Base-by-base conservation (phyloP, 2,329 filamentous ascomycete genomes). In the Fusarium pseudocircinatum region DNA sequence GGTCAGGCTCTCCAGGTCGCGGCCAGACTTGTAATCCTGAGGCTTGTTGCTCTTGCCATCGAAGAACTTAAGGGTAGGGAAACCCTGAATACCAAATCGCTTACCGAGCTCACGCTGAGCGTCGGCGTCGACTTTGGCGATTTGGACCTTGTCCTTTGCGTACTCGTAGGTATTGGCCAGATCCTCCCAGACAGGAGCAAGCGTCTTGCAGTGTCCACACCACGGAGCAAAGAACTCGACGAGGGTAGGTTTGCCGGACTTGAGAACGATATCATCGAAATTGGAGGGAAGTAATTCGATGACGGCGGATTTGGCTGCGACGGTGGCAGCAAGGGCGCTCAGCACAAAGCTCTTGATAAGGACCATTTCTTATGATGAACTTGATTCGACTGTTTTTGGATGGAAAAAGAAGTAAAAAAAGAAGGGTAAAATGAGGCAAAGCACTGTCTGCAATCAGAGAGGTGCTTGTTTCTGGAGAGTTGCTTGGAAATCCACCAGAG, bases 181-280 rank as follows among this genome's bases (percentile, higher is more conserved):
- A 81, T 99, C 94, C 83, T 99, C 96, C 84, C 97, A 99, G 67
- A 97, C 87, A 56, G 96, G 97, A 22, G 96, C 96, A 39, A 99
- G 93, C 80, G 87, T 97, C 90, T 98, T 98, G 94, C 96, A 99
- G 88, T 99, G 96, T 37, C 96, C 97, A 81, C 96, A 99, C 96
- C 96, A 99, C 30, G 96, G 95, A 39, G 96, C 96, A 81, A 97
- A 98, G 89, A 99, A 99, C 83, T 98, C 95, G 78, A 98, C 95
- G 32, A 99, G 91, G 1, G 96, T 95, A 47, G 96, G 96, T 87
- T 97, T 98, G 83, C 95, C 95, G 50, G 94, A 96, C 82, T 97
- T 91, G 69, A 97, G 88, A 73, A 97, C 94, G 62, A 97, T 88
- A 53, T 92, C 86, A 86, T 98, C 96, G 83, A 99, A 99, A 87